Conservation (phyloP, 352 stramenopile species). For the Phytophthora hibernalis region DNA sequence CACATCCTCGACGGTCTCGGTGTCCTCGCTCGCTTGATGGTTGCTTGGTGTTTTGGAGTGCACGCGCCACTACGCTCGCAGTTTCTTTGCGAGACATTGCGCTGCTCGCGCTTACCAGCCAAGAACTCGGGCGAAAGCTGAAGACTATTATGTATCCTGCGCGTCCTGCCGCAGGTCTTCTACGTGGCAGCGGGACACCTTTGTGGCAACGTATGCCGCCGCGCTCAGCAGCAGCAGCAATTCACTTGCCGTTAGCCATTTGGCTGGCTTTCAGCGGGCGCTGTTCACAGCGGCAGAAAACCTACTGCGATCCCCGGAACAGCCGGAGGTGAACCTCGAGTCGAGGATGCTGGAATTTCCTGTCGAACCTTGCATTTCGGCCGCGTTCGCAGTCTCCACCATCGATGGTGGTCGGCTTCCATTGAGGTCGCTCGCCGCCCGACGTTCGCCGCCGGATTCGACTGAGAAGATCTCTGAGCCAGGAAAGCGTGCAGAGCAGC, state of each 20-base stretch:
- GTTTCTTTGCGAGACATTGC: conserved; percentile 27
- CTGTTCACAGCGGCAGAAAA: conserved; percentile 8
- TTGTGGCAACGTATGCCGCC: neutral
- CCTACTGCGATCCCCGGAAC: conserved; percentile 1
- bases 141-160: conserved; percentile 1
- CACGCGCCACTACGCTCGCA: conserved; percentile 27
- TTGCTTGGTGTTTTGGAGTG: conserved; percentile 19
- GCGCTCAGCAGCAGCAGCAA: neutral
- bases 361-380: conserved; percentile 25
- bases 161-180: neutral
- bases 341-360: conserved; percentile 6
- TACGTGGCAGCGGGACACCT: conserved; percentile 2
- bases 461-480: conserved; percentile 32
- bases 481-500: conserved; percentile 28
- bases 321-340: neutral
- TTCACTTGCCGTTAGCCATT: neutral
- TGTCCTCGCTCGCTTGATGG: conserved; percentile 4
- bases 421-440: neutral
- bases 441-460: conserved; percentile 6
- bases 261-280: neutral
- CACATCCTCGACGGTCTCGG: conserved; percentile 21
- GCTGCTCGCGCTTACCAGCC: conserved; percentile 24
- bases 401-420: conserved; percentile 1
- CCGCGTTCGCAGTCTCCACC: neutral
- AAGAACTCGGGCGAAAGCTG: conserved; percentile 5